A percentile compares a stretch with the other conserved stretches of the same genome.
These are phyloP conservation scores for Boeremia exigua DNA, from an alignment of 2,329 filamentous ascomycete species.

Conservation along the genomic window DNA sequence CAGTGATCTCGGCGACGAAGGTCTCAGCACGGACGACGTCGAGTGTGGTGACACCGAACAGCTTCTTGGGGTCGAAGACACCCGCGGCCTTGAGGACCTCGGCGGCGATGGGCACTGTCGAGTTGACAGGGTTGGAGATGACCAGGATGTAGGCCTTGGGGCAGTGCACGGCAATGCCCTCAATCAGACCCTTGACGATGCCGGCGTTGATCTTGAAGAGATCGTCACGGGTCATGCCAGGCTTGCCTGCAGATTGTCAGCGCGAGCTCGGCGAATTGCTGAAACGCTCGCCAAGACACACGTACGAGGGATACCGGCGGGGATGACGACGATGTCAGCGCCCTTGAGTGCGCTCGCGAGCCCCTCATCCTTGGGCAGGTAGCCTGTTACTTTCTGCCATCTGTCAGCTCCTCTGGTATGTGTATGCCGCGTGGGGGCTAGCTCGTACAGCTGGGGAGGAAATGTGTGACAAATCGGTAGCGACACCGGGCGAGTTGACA, in stretches of 20 bases:
- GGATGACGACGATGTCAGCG: constrained; percentile 95
- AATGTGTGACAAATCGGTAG: constrained; percentile 96
- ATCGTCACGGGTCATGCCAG: constrained; percentile 98
- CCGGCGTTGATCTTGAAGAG: constrained; percentile 99
- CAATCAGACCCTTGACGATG: constrained; percentile 92
- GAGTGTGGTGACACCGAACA: constrained; percentile 98
- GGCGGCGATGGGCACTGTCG: constrained; percentile 94
- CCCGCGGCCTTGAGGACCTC: constrained; percentile 93
- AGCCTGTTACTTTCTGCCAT: constrained; percentile 76
- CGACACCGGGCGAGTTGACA: constrained; percentile 96
- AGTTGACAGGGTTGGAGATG: constrained; percentile 99
- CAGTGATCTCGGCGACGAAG: constrained; percentile 85
- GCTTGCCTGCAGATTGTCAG: constrained; percentile 76
- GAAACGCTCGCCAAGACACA: constrained; percentile 3
- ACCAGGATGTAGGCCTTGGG: constrained; percentile 95
- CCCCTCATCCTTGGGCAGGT: constrained; percentile 83
- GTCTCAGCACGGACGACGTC: constrained; percentile 98
- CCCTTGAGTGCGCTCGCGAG: constrained; percentile 88
- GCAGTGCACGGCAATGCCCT: constrained; percentile 83
- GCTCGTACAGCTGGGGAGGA: constrained; percentile 78
- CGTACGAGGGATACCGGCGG: constrained; percentile 93
- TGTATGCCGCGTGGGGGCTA: constrained; percentile 13
- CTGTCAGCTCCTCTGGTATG: constrained; percentile 25
- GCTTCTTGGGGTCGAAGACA: constrained; percentile 92
- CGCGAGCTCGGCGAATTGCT: constrained; percentile 2